Conservation (phyloP, 331 rosid species). For the Spiraea crenata region DNA sequence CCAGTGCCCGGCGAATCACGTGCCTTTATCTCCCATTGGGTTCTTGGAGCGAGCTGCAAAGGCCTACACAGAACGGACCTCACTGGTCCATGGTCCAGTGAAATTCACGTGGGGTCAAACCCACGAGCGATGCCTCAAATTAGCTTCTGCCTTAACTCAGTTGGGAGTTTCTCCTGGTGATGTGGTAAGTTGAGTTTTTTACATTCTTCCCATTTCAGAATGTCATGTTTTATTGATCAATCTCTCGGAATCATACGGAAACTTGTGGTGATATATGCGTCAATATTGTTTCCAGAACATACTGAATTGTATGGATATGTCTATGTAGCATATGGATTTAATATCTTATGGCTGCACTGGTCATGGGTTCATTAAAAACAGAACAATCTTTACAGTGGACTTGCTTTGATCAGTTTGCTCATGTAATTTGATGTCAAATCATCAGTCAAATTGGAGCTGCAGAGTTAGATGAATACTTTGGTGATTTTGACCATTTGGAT, state of each 20-base stretch:
- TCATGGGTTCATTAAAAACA: too few species aligned
- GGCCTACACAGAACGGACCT: constrained; percentile 50
- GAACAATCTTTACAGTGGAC: too few species aligned
- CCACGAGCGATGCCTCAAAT: constrained; percentile 55
- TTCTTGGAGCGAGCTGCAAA: constrained; percentile 78
- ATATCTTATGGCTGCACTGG: too few species aligned
- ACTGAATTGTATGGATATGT: not conserved
- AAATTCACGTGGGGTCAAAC: constrained; percentile 65
- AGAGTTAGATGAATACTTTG: not conserved
- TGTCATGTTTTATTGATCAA: not conserved
- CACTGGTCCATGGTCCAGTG: constrained; percentile 55
- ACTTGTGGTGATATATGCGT: not conserved
- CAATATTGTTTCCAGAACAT: not conserved
- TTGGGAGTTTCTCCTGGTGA: constrained; percentile 71
- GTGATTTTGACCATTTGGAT: not conserved
- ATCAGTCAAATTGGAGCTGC: not conserved
- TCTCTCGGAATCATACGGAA: not conserved
- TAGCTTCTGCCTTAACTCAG: constrained; percentile 64
- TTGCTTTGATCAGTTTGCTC: not conserved
- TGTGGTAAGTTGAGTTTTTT: constrained; percentile 43
- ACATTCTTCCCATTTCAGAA: not conserved
- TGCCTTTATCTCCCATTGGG: constrained; percentile 65
- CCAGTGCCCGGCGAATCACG: constrained; percentile 58
- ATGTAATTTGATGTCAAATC: not conserved
- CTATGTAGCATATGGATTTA: too few species aligned